Evolutionary conservation across 176 grass and related monocot genomes (phyloP), one percentile per base, ranked within the genome.

Genomic region (Puccinellia tenuiflora): DNA sequence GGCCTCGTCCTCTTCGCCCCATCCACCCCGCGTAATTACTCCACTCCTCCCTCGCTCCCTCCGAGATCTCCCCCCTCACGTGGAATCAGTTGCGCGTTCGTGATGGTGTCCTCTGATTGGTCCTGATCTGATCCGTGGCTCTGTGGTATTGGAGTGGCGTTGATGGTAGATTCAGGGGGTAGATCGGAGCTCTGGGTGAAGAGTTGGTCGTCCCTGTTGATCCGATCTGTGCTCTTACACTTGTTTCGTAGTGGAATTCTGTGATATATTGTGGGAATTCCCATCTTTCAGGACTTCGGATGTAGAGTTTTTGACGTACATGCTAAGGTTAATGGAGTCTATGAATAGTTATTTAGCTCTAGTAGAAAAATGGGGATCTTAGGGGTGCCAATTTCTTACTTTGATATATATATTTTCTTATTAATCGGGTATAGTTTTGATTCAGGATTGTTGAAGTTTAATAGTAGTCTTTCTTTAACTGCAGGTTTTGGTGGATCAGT

Each of bases 401-500:
- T 8, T 28, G 76, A 20, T 42, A 9, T 22, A 7, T 63, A 31
- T 63, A n/a, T 29, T 59, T 33, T 59, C 55, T 76, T 37, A 17
- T 17, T 43, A 42, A 46, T 28, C n/a, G 2, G 43, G 15, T 78
- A 40, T 78, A 40, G 8, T 42, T 78, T 50, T 26, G 6, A 20
- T 70, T 21, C 12, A 22, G 6, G 3, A 3, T 42, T 37, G 6
- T 47, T 79, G 16, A 9, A 28, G 66, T 65, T 34, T 76, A 69
- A 80, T 14, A 8, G 6, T n/a, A 60, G 2, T 31, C 79, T 59
- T 66, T 68, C 13, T 40, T 67, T 2, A 7, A 25, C 33, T 61
- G 2, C 73, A 99, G 93, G 96, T 83, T 99, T 96, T 33, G 93
- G 93, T 43, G 93, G 96, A 81, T 96, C 89, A 16, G 62, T 99